Base-by-base conservation (phyloP, 2,329 filamentous ascomycete genomes). In the Zelopaecilomyces penicillatus region DNA sequence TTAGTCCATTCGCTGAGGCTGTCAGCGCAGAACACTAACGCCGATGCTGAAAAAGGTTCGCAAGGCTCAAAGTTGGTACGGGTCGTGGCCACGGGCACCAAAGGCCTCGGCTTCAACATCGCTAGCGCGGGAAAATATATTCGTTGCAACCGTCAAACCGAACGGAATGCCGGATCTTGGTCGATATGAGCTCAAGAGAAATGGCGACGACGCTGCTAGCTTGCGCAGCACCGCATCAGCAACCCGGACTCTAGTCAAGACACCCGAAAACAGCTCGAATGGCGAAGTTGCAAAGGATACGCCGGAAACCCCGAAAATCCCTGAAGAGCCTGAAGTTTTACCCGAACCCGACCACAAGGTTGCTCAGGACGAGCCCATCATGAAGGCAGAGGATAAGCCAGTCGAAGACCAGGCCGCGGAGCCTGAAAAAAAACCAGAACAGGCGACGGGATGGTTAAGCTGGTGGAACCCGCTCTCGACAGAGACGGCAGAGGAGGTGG, bases 31-130 rank as follows among this genome's bases (percentile, higher is more conserved):
- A 19, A 34, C 39, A 41, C 30, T 12, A 28, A 1, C 19, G 40
- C 49, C 47, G 34, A 48, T 37, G 10, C 39, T 11, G 26, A 39
- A 26, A 31, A 53, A 78, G 74, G 61, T 72, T 33, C 70, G 68
- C 47, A 78, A 78, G 56, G 62, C 70, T 6, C 67, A 67, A 39
- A 81, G 77, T 58, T 83, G 78, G 79, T 82, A 82, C 58, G 76
- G 76, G 43, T 76, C 78, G 12, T 81, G 76, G 76, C 74, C 76
- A 12, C 67, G 74, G 48, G 58, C 63, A 31, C 65, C 72, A 30
- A 82, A 82, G 55, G 75, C 78, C 5, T 64, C 68, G 11, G 70
- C 79, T 29, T 82, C 78, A 6, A 81, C 74, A 5, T 75, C 78
- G 42, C 65, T 83, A 37, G 76, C 77, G 4, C 71, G 69, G 50